Evolutionary conservation across 805 yeast genomes (phyloP).

Genomic region (Zygotorulaspora sp.): DNA sequence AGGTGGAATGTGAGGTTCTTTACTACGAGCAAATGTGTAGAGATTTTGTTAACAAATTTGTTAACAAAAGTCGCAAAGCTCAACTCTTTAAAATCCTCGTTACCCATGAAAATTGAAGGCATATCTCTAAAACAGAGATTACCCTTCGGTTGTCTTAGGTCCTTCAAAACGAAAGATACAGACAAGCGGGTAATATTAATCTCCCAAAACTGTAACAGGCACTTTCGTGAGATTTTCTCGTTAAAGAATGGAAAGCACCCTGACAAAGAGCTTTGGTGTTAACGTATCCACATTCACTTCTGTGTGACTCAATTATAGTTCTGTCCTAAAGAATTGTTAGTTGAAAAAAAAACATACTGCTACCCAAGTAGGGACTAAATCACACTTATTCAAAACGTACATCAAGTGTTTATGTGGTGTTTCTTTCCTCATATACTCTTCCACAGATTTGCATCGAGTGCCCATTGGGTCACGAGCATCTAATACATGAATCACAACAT

Average conservation of each 20-base stretch:
- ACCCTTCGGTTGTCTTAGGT: constrained; percentile 36
- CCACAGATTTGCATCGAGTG: constrained; percentile 89
- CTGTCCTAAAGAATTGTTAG: not conserved
- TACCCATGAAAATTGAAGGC: constrained; percentile 45
- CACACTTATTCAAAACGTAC: constrained; percentile 94
- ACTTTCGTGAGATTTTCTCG: constrained; percentile 43
- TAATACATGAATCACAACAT: constrained; percentile 91
- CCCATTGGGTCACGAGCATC: constrained; percentile 98
- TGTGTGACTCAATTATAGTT: not conserved
- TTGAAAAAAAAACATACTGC: constrained; percentile 69
- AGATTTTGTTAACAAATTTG: not conserved
- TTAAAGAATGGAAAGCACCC: constrained; percentile 46
- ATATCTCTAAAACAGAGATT: constrained; percentile 43
- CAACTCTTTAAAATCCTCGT: constrained; percentile 70
- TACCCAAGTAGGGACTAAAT: constrained; percentile 97
- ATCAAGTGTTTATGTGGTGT: constrained; percentile 95
- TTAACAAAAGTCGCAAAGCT: constrained; percentile 37
- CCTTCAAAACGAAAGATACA: constrained; percentile 36
- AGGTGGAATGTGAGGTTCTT: constrained; percentile 64
- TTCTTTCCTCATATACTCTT: constrained; percentile 86
- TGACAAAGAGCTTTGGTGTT: constrained; percentile 83
- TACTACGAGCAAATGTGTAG: constrained; percentile 65
- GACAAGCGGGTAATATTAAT: constrained; percentile 53
- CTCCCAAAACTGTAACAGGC: constrained; percentile 99
- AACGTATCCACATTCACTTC: not conserved